These are phyloP conservation scores for Chalciporus pseudorubinellus DNA, from an alignment of 768 basidiomycete species.

Conservation along the genomic window DNA sequence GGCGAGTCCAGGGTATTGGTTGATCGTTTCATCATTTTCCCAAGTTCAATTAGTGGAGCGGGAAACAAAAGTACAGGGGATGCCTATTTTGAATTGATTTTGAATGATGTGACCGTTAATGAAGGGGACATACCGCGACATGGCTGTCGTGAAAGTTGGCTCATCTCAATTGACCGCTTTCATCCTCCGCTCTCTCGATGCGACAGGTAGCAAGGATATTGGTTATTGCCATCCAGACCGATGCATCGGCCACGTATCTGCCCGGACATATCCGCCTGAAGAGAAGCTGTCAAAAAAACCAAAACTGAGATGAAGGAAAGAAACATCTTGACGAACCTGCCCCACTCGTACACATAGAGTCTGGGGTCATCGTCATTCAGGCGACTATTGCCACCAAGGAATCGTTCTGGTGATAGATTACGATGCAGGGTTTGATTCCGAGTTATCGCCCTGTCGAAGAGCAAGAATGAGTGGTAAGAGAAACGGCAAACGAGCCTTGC, in stretches of 20 bases:
- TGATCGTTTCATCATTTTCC: background rate
- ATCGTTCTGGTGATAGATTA: background rate
- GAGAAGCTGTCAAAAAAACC: background rate
- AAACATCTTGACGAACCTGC: background rate
- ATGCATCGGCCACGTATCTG: conserved; percentile 6
- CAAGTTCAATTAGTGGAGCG: background rate
- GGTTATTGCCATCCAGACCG: conserved; percentile 6
- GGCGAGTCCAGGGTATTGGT: no score
- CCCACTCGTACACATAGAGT: background rate
- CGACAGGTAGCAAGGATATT: conserved; percentile 12
- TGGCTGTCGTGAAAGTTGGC: background rate
- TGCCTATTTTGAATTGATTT: no score
- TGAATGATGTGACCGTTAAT: no score
- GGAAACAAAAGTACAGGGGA: background rate
- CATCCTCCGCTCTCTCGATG: conserved; percentile 3
- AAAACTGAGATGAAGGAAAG: background rate
- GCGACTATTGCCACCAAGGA: background rate
- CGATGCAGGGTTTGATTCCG: background rate
- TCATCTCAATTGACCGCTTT: conserved; percentile 6
- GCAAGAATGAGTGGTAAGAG: background rate
- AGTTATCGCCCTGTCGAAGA: conserved; percentile 1
- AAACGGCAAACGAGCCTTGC: background rate
- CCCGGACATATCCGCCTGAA: conserved; percentile 1
- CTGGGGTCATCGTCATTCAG: background rate
- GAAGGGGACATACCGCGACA: background rate